Base-by-base conservation (phyloP, 1,139 yeast species). In the Trichomonascaceae sp. region DNA sequence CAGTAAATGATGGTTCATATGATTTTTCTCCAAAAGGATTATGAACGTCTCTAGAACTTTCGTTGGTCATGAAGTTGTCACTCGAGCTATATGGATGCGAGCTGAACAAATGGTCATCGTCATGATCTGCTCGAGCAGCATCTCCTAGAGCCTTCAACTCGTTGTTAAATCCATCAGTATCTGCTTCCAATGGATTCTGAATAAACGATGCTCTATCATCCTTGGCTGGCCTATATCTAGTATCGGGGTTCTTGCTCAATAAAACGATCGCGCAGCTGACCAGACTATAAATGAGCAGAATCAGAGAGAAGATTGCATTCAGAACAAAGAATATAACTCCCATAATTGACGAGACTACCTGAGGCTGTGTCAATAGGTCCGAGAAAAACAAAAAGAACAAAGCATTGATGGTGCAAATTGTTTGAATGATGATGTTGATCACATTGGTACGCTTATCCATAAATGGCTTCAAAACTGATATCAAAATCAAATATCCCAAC, bases 131-230 rank as follows among this genome's bases (percentile, higher is more conserved):
- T 82, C 87, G 81, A 3, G 93, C 96, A 19, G 96, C 87, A 27
- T 87, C 93, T 54, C 97, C 96, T 56, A 91, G 77, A 2, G 96
- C 97, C 67, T 85, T 82, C 60, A 91, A 78, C 72, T 90, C 97
- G 47, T 63, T 70, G 18, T 52, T 47, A 19, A 53, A 56, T 24
- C 64, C 67, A 61, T 84, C 89, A 51, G 74, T 69, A 60, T 84
- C 85, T 10, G 60, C 60, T 30, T 55, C 58, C 60, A 75, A 73
- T 57, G 81, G 66, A 48, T 71, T 72, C 70, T 57, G 82, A 78
- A 83, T 79, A 71, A 93, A 93, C 30, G 96, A 89, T 50, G 89
- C 93, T 72, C 99, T 83, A 69, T 93, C 98, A 69, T 93, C 99
- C 69, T 85, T 87, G 82, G 91, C 87, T 62, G 96, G 96, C 73